Percentiles rank a stretch among this genome's conserved stretches.
phyloP scores from a whole-genome alignment of 352 stramenopile genomes.

The Hyaloperonospora arabidopsidis region DNA sequence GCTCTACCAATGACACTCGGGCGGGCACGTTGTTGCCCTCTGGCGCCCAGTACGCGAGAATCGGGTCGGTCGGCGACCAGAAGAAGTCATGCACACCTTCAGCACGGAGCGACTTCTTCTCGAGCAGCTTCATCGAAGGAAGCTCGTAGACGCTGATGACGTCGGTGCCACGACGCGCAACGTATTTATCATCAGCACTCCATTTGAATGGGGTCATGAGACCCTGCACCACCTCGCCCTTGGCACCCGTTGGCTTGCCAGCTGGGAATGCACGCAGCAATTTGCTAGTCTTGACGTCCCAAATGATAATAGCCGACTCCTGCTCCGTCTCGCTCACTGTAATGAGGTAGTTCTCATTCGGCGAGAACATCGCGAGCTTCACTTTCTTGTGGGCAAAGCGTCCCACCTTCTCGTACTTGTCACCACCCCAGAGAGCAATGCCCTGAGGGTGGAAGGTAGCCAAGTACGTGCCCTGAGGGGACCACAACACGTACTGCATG shows the following conservation, averaged over 20 bases:
- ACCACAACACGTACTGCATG: slow-evolving; percentile 97
- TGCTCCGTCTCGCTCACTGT: slow-evolving; percentile 92
- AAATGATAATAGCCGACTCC: slow-evolving; percentile 94
- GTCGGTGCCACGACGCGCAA: slow-evolving; percentile 91
- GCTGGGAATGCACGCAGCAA: slow-evolving; percentile 79
- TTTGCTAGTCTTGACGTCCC: slow-evolving; percentile 89
- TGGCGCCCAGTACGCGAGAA: slow-evolving; percentile 95
- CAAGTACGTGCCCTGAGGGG: slow-evolving; percentile 93
- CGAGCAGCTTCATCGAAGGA: slow-evolving; percentile 94
- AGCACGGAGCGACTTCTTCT: slow-evolving; percentile 94
- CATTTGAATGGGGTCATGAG: slow-evolving; percentile 91
- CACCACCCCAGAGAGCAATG: slow-evolving; percentile 95
- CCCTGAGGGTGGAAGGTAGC: slow-evolving; percentile 96
- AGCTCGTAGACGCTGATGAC: slow-evolving; percentile 93
- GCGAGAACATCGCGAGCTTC: slow-evolving; percentile 91
- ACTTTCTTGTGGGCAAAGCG: slow-evolving; percentile 94
- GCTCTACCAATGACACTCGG: slow-evolving; percentile 94
- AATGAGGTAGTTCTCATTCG: slow-evolving; percentile 95
- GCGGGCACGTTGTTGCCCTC: slow-evolving; percentile 92
- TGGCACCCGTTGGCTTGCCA: slow-evolving; percentile 65
- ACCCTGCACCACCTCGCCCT: slow-evolving; percentile 69
- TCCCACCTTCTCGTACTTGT: slow-evolving; percentile 96
- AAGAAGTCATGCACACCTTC: slow-evolving; percentile 96
- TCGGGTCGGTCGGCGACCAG: slow-evolving; percentile 93
- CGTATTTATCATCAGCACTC: slow-evolving; percentile 92